phyloP scores from a whole-genome alignment of 2,329 filamentous ascomycete species.

The Nannizziopsis barbatae region DNA sequence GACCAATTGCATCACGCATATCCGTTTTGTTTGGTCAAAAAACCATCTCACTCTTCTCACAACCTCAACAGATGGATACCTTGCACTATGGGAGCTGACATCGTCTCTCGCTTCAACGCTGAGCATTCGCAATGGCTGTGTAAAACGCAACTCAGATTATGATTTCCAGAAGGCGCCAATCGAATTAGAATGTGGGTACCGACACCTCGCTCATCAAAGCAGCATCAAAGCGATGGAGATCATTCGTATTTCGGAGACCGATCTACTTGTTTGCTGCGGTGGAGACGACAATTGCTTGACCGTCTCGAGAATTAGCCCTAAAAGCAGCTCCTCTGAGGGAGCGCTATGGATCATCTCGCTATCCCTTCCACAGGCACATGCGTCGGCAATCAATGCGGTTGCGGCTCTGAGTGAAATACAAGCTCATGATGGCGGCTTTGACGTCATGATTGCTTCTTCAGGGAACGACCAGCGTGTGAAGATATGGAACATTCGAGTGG shows the following conservation, averaged over 20 bases:
- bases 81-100: constrained; percentile 50
- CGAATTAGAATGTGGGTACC: constrained; percentile 26
- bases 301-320: constrained; percentile 37
- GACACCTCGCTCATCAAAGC: constrained; percentile 60
- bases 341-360: constrained; percentile 22
- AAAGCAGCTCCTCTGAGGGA: not conserved
- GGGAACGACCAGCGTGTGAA: constrained; percentile 40
- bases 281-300: constrained; percentile 81
- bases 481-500: constrained; percentile 30
- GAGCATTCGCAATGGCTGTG: constrained; percentile 15
- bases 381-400: constrained; percentile 34
- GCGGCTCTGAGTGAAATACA: constrained; percentile 21
- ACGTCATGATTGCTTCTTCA: constrained; percentile 27
- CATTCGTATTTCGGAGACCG: constrained; percentile 22
- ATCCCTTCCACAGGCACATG: constrained; percentile 34
- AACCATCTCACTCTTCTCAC: constrained; percentile 37
- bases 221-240: constrained; percentile 53
- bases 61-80: constrained; percentile 68
- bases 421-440: constrained; percentile 8
- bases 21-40: constrained; percentile 37
- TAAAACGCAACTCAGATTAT: not conserved
- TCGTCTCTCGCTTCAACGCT: constrained; percentile 23
- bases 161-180: constrained; percentile 1
- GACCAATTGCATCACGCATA: constrained; percentile 64
- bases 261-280: constrained; percentile 55